Conservation (phyloP, 2,329 filamentous ascomycete species). For the Trichophyton schoenleinii region DNA sequence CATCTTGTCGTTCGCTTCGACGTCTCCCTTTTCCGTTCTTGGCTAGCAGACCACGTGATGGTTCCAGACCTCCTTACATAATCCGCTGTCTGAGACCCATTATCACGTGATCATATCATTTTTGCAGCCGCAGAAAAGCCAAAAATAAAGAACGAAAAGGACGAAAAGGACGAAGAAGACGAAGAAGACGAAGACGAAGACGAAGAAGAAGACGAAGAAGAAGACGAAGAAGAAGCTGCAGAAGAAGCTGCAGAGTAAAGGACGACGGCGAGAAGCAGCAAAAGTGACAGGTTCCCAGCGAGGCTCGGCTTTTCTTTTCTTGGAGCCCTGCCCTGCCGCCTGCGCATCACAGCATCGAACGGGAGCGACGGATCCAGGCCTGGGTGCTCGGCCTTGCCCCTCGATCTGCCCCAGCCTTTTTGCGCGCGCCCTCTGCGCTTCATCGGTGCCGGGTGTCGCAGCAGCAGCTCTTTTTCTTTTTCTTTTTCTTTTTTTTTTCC, state of each 20-base stretch:
- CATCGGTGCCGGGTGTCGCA: too few species aligned
- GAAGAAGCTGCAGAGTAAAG: background rate
- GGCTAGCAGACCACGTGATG: background rate
- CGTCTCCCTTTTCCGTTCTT: background rate
- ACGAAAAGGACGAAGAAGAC: background rate
- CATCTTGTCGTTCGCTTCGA: background rate
- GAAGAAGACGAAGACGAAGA: background rate
- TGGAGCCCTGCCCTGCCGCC: background rate
- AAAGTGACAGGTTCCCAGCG: background rate
- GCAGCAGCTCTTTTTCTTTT: too few species aligned
- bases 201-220: background rate
- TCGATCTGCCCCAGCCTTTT: background rate
- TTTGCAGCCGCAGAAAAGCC: background rate
- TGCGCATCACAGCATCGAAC: background rate
- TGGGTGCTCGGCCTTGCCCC: background rate
- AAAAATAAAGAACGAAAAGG: background rate
- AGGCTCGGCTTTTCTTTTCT: too few species aligned
- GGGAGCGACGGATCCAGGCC: background rate
- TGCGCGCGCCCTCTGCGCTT: too few species aligned
- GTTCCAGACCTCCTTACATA: background rate
- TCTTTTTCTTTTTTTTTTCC: too few species aligned
- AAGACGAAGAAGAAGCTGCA: background rate
- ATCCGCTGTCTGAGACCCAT: background rate
- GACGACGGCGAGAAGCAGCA: background rate
- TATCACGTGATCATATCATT: background rate